These are phyloP conservation scores for Cyclotella atomus DNA, from an alignment of 108 stramenopile species.

Conservation along the genomic window DNA sequence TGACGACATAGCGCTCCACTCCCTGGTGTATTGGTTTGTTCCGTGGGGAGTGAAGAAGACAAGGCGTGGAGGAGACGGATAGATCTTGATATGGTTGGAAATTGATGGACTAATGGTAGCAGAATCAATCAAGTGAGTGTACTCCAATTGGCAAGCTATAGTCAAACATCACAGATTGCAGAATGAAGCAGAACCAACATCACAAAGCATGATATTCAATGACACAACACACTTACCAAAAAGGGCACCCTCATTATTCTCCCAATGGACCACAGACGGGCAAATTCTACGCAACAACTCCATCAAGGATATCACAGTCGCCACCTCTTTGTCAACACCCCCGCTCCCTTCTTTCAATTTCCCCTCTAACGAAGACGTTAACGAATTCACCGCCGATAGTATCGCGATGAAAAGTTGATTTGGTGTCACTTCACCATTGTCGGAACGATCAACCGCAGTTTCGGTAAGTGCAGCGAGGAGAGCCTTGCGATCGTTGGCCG, in stretches of 20 bases:
- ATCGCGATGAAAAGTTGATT: slow-evolving; percentile 40
- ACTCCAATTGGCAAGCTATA: too few relatives aligned
- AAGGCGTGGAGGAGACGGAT: slow-evolving; percentile 59
- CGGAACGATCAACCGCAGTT: background rate
- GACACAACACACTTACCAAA: slow-evolving; percentile 10
- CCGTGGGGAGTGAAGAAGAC: slow-evolving; percentile 28
- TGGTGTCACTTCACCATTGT: slow-evolving; percentile 20
- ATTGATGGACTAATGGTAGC: slow-evolving; percentile 39
- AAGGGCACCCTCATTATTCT: slow-evolving; percentile 36
- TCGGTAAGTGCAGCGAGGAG: background rate
- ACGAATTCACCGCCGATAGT: slow-evolving; percentile 24
- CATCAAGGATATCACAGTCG: slow-evolving; percentile 52
- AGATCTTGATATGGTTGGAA: slow-evolving; percentile 51
- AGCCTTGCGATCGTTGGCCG: background rate
- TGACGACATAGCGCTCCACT: slow-evolving; percentile 38
- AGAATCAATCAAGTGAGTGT: background rate
- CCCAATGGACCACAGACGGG: too few relatives aligned
- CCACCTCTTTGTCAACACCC: slow-evolving; percentile 23
- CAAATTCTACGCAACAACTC: slow-evolving; percentile 57
- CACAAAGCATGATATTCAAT: background rate
- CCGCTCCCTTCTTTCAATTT: background rate
- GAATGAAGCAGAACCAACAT: background rate
- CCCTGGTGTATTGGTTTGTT: slow-evolving; percentile 3
- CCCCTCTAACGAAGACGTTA: slow-evolving; percentile 9
- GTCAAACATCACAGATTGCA: too few relatives aligned